Base-by-base conservation (phyloP, 345 rosid species). In the Gossypium bickii region DNA sequence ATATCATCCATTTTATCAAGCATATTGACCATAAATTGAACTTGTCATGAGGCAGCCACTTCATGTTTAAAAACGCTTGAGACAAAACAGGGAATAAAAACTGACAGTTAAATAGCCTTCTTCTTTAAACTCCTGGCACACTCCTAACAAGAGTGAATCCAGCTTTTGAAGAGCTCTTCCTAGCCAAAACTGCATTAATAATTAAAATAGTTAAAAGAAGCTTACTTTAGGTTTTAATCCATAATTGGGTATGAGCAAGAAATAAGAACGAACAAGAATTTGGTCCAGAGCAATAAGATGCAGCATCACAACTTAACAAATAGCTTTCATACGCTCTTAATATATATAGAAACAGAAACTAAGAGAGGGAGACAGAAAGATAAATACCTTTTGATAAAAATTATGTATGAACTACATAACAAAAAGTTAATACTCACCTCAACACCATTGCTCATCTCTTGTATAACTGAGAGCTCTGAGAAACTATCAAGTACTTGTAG, bases 81-180 rank as follows among this genome's bases (percentile, higher is more conserved):
- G 8, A 70, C 7, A 20, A 52, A 70, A 70, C 25, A 80, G 22
- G 64, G 73, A 73, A 67, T 55, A 66, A 78, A 71, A 72, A 88
- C 98, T 86, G 69, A 95, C 99, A 84, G 86, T 92, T 77, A 96
- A 48, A 78, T 96, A 96, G 72, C 87, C 82, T 76, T 96, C 97
- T 78, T 88, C 92, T 80, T 93, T 88, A 82, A 93, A 96, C 82
- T 90, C 94, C 81, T 92, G 94, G 86, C 99, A 96, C 29, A 96
- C 94, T 62, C 93, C 98, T 83, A 96, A 74, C 79, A 96, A 82
- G 71, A 96, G 94, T 12, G 99, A 87, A 82, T 96, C 99, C 82
- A 96, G 82, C 89, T 86, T 93, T 73, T 90, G 97, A 80, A 96
- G 99, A 78, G 99, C 89, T 83, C 87, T 90, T 81, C 93, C 98